phyloP scores from a whole-genome alignment of 2,329 filamentous ascomycete genomes.

The Colletotrichum limetticola region DNA sequence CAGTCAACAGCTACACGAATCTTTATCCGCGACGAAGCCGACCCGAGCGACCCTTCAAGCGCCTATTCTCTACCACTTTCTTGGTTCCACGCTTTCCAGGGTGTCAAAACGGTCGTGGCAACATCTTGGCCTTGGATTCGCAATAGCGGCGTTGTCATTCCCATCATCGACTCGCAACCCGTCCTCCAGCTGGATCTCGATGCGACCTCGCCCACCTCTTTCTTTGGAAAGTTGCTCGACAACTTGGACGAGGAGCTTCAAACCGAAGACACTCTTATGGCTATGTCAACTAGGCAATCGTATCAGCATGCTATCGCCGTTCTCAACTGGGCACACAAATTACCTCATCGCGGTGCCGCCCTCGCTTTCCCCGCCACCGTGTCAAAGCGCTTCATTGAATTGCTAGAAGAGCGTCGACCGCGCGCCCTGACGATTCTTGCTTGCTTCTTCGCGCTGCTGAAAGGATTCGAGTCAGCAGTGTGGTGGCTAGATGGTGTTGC shows the following conservation, averaged over 20 bases:
- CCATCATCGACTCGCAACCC: conserved; percentile 73
- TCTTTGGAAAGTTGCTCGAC: conserved; percentile 70
- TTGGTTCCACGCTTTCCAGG: conserved; percentile 76
- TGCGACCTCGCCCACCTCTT: conserved; percentile 60
- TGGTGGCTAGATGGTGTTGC: conserved; percentile 80
- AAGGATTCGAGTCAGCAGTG: conserved; percentile 64
- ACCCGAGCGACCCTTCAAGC: conserved; percentile 49
- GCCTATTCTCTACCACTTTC: conserved; percentile 69
- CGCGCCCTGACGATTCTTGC: conserved; percentile 72
- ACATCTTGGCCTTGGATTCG: conserved; percentile 73
- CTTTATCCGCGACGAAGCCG: conserved; percentile 67
- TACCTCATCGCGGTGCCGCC: conserved; percentile 66
- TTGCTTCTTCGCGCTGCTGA: conserved; percentile 74
- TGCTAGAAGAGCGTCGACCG: conserved; percentile 67
- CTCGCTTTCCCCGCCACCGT: conserved; percentile 74
- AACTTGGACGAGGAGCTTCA: conserved; percentile 67
- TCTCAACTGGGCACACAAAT: conserved; percentile 73
- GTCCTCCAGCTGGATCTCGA: conserved; percentile 70
- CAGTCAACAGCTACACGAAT: conserved; percentile 72
- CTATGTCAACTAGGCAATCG: conserved; percentile 60
- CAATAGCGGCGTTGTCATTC: conserved; percentile 65
- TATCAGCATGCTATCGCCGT: conserved; percentile 74
- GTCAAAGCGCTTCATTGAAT: conserved; percentile 68
- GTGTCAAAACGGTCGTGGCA: conserved; percentile 73
- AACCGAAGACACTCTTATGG: conserved; percentile 39